Base-by-base conservation (phyloP, 2,329 filamentous ascomycete species). In the Nemania sp. region DNA sequence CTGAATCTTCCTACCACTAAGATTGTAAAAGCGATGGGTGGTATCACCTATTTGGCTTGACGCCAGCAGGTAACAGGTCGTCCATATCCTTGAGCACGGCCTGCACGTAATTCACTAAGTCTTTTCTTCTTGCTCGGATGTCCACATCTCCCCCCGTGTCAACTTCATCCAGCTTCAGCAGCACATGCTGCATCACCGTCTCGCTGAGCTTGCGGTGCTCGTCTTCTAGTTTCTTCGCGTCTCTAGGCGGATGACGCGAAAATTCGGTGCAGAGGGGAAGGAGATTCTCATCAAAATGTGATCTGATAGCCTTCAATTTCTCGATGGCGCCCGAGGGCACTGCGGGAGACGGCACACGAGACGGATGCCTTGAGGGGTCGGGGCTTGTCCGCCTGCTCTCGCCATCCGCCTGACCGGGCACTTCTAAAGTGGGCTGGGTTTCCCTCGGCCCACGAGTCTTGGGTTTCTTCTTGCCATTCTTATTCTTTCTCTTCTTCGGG, bases 161-260 rank as follows among this genome's bases (percentile, higher is more conserved):
- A 2, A 95, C 88, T 24, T 86, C 89, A 77, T 96, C 93, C 45
- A 93, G 79, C 81, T 94, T 95, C 71, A 96, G 80, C 43, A 95
- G 76, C 2, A 94, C 88, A 73, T 94, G 91, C 69, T 90, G 88
- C 83, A 96, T 84, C 45, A 94, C 86, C 4, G 90, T 92, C 82
- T 96, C 93, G 3, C 88, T 90, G 20, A 96, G 79, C 77, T 87
- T 90, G 77, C 91, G 89, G 77, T 95, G 90, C 75, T 94, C 91
- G 38, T 93, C 92, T 15, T 87, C 86, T 57, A 87, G 83, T 83
- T 92, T 93, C 78, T 90, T 89, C 45, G 81, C 76, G 59, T 93
- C 91, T 3, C 80, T 77, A 0, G 93, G 92, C 11, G 93, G 90
- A 8, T 85, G 82, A 5, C 81, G 82, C 22, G 86, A 85, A 77